Evolutionary conservation across 2,329 filamentous ascomycete species (phyloP), one percentile per base, ranked within the genome.

Genomic region (Tolypocladium ovalisporum): DNA sequence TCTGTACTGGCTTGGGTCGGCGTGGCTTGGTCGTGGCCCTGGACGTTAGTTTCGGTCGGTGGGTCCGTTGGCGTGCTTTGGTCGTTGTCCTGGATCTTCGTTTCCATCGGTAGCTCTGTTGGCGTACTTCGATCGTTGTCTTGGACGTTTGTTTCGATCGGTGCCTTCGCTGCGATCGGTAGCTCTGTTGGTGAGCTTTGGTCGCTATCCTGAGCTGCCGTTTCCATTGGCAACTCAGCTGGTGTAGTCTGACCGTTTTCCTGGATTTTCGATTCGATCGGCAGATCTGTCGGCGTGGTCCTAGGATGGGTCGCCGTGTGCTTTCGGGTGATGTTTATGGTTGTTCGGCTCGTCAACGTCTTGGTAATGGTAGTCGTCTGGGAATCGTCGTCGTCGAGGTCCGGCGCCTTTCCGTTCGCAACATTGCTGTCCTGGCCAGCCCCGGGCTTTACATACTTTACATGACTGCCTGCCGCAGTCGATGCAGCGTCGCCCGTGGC

Each of bases 341-440:
- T 64, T 2, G 60, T 59, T 10, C 27, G 51, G 17, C 17, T 52
- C 17, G 55, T 60, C 42, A 7, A 58, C 7, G 61, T 65, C 12
- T 49, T 65, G 4, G 62, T 68, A 8, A 61, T 54, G 9, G 62
- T 61, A 9, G 62, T 66, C 10, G 64, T 66, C 27, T 63, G 56
- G n/a, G 60, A 47, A 1, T 62, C 52, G 15, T 61, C 52, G 15
- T 61, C 65, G 35, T 55, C 60, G 24, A 64, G 22, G 13, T 57
- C 32, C 5, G 49, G 34, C 35, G 15, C 2, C 9, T 17, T 22
- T 35, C 5, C 29, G 1, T 22, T 5, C 29, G 19, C 4, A 19
- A 8, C 4, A 32, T 7, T 19, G 19, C 19, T 10, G 22, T 34
- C 47, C 2, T n/a, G 47, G 2, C 17, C 17, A 12, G 44, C n/a